A percentile compares a stretch with the other conserved stretches of the same genome.
phyloP scores from a whole-genome alignment of 2,329 filamentous ascomycete genomes.

The Venturiaceae sp. region DNA sequence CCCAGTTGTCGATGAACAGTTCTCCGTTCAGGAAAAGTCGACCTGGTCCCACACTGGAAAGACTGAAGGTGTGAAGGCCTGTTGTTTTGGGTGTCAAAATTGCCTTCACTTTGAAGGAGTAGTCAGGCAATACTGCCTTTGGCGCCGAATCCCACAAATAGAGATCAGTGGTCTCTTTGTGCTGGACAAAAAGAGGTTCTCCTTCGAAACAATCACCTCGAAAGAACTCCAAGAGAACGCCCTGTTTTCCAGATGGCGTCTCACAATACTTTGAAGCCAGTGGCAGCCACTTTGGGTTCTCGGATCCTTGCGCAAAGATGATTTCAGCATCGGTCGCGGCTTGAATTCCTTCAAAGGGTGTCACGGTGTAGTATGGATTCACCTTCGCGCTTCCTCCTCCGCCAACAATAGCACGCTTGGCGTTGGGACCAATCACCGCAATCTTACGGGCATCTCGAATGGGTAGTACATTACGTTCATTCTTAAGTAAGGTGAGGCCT shows the following conservation, averaged over 20 bases:
- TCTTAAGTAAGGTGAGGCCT: constrained; percentile 56
- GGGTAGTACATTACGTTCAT: constrained; percentile 49
- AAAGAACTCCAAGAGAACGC: constrained; percentile 56
- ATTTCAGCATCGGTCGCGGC: constrained; percentile 45
- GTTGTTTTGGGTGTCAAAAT: constrained; percentile 48
- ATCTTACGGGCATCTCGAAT: constrained; percentile 49
- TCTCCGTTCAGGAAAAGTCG: constrained; percentile 50
- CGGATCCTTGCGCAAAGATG: constrained; percentile 51
- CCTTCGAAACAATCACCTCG: constrained; percentile 54
- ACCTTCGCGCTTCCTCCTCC: constrained; percentile 59
- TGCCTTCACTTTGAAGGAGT: constrained; percentile 55
- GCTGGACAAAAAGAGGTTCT: constrained; percentile 45
- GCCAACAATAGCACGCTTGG: constrained; percentile 56
- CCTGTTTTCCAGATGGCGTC: constrained; percentile 45
- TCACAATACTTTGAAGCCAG: constrained; percentile 51
- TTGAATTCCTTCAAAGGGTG: constrained; percentile 54
- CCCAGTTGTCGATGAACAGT: constrained; percentile 54
- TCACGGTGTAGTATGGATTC: constrained; percentile 58
- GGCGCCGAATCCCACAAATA: constrained; percentile 64
- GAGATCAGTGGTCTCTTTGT: constrained; percentile 54
- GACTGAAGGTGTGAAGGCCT: constrained; percentile 56
- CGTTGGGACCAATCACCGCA: constrained; percentile 59
- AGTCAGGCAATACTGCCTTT: constrained; percentile 49
- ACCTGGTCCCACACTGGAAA: constrained; percentile 58
- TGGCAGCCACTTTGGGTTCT: constrained; percentile 57